A percentile compares a stretch with the other conserved stretches of the same genome.
phyloP scores from a whole-genome alignment of 768 basidiomycete species.

The Tylopilus felleus region DNA sequence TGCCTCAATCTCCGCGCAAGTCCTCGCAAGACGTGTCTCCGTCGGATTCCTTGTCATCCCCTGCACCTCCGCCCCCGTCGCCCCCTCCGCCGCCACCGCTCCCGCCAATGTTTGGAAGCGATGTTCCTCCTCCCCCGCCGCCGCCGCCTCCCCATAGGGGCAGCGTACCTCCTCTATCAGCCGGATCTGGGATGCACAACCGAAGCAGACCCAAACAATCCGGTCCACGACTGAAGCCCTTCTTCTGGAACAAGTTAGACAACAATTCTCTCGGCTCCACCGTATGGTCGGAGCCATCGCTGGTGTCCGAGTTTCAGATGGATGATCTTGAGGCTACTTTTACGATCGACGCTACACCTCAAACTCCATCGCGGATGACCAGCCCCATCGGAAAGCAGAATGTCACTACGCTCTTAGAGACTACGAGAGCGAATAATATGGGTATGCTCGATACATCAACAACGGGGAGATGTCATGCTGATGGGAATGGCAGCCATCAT shows the following conservation, averaged over 20 bases:
- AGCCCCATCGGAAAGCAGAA: slow-evolving; percentile 52
- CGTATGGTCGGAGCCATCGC: slow-evolving; percentile 66
- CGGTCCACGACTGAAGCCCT: slow-evolving; percentile 70
- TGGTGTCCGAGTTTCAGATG: slow-evolving; percentile 48
- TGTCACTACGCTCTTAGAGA: slow-evolving; percentile 71
- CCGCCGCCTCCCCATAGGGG: slow-evolving; percentile 37
- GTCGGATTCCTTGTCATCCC: slow-evolving; percentile 22
- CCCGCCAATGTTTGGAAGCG: slow-evolving; percentile 22
- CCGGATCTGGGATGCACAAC: slow-evolving; percentile 31
- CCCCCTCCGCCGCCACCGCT: slow-evolving; percentile 34
- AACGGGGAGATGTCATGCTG: neutral
- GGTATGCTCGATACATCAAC: slow-evolving; percentile 40
- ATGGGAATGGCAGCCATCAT: slow-evolving; percentile 61
- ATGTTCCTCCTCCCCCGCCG: slow-evolving; percentile 27
- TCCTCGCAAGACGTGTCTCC: slow-evolving; percentile 22
- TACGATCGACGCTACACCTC: slow-evolving; percentile 47
- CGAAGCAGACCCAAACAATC: slow-evolving; percentile 31
- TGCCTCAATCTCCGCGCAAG: slow-evolving; percentile 16
- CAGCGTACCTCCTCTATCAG: slow-evolving; percentile 21
- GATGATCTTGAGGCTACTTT: slow-evolving; percentile 76
- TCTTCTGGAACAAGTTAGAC: slow-evolving; percentile 88
- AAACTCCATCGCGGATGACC: slow-evolving; percentile 39
- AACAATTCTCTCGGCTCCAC: slow-evolving; percentile 42
- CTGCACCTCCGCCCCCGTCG: slow-evolving; percentile 30
- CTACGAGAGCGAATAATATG: slow-evolving; percentile 80